A percentile compares a stretch with the other conserved stretches of the same genome.
These are phyloP conservation scores for Polyporus arcularius DNA, from an alignment of 768 basidiomycete species.

Conservation along the genomic window DNA sequence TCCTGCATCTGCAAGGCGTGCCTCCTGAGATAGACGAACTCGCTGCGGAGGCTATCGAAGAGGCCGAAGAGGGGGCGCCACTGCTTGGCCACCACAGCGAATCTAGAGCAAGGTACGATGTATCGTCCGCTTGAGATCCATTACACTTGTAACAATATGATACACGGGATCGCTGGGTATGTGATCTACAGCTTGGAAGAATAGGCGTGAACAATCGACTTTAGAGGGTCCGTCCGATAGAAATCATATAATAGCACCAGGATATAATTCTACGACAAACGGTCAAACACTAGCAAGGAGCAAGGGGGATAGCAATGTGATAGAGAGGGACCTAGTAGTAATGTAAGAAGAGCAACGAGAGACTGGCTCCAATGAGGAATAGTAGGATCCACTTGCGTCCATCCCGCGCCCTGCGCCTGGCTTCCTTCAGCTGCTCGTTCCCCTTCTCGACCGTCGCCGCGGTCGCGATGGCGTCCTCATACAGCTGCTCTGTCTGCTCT, in stretches of 20 bases:
- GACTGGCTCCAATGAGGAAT: constrained; percentile 89
- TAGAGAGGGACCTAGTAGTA: constrained; percentile 57
- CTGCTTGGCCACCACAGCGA: constrained; percentile 38
- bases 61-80: constrained; percentile 62
- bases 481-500: constrained; percentile 90
- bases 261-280: constrained; percentile 1
- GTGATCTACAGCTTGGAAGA: constrained; percentile 7
- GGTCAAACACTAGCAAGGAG: background rate
- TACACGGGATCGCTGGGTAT: constrained; percentile 10
- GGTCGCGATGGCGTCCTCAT: constrained; percentile 90
- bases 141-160: constrained; percentile 15
- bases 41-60: constrained; percentile 61
- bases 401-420: constrained; percentile 83
- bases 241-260: background rate
- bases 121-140: constrained; percentile 11
- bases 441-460: constrained; percentile 87
- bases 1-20: constrained; percentile 52
- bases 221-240: constrained; percentile 6
- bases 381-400: constrained; percentile 87
- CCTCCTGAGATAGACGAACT: constrained; percentile 52
- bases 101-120: constrained; percentile 15
- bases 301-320: background rate
- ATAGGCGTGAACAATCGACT: constrained; percentile 9
- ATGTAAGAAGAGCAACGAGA: constrained; percentile 92
- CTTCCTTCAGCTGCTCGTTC: constrained; percentile 88